Evolutionary conservation across 495 filamentous ascomycete genomes (phyloP), one percentile per base, ranked within the genome.

Genomic region (Evansstolkia leycettana): DNA sequence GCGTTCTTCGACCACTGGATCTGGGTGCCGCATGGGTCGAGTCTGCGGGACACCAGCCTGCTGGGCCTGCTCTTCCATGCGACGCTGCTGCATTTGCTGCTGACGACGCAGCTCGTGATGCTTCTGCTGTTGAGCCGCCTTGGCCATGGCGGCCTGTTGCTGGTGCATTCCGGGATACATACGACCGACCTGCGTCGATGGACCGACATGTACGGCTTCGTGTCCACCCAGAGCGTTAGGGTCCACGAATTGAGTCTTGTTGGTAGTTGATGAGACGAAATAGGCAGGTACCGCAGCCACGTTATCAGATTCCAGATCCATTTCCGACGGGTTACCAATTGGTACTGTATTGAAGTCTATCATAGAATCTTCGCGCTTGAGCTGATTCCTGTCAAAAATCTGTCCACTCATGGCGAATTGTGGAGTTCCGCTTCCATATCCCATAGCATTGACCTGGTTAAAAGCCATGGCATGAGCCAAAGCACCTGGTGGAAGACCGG

Each of bases 131-230:
- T 75, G 73, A 43, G 80, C 73, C 13, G 73, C 78, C 65, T 82
- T 83, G 45, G 80, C 84, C 51, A 82, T 62, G 27, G 81, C 84
- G 40, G 84, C 84, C 59, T 82, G 80, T 49, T 92, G 81, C 54
- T 85, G 82, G 62, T 96, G 87, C 73, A 89, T 86, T 27, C 89
- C 89, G 33, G 87, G 86, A 57, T 78, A 94, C 44, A 82, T 70
- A 35, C 84, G 78, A 34, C 76, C 78, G 36, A 80, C 69, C 43
- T 78, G 65, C 42, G 68, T 39, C 41, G 65, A 58, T 46, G 72
- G 39, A 46, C 69, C 45, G 52, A 50, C 37, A 54, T 52, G 41
- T 43, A 67, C 45, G 16, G 57, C 54, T 45, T 74, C 69, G 46
- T 76, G 67, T 26, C 70, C 69, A 29, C 69, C 71, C 42, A 89